Conservation (phyloP, 2,329 filamentous ascomycete species). For the Colletotrichum sp. region DNA sequence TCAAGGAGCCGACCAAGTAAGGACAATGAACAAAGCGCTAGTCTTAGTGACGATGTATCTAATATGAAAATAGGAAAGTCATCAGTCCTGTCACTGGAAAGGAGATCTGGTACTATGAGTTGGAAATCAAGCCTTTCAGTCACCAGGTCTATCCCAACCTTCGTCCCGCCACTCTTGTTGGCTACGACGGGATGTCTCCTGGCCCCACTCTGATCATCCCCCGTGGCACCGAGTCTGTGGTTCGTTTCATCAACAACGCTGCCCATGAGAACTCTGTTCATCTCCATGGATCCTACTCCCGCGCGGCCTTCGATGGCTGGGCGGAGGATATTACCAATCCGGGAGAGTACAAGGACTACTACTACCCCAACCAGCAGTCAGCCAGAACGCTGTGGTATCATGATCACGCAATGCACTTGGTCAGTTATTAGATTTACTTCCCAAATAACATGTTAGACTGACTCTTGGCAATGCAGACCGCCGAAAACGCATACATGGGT, state of each 20-base stretch:
- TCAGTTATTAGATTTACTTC: neutral
- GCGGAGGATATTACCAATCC: constrained; percentile 54
- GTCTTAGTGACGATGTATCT: neutral
- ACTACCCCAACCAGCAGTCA: constrained; percentile 61
- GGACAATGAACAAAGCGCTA: constrained; percentile 1
- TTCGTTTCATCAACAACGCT: constrained; percentile 56
- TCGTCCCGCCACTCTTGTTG: constrained; percentile 28
- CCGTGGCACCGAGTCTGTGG: constrained; percentile 49
- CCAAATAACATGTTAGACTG: neutral
- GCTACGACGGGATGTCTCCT: constrained; percentile 54
- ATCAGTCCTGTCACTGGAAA: constrained; percentile 37
- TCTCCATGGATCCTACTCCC: constrained; percentile 59
- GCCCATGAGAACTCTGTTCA: constrained; percentile 51
- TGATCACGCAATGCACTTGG: constrained; percentile 40
- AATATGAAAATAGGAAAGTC: constrained; percentile 26
- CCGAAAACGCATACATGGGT: constrained; percentile 60
- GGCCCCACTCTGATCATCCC: constrained; percentile 53
- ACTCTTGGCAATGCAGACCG: constrained; percentile 38
- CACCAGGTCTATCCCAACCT: constrained; percentile 43
- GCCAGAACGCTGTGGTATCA: constrained; percentile 64
- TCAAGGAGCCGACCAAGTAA: constrained; percentile 45
- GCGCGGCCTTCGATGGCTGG: constrained; percentile 51
- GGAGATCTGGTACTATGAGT: constrained; percentile 39
- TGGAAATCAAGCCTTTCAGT: constrained; percentile 37
- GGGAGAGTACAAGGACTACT: constrained; percentile 66